A percentile compares a stretch with the other conserved stretches of the same genome.
phyloP scores from a whole-genome alignment of 306 rosid species.

The Carpinus viminea region DNA sequence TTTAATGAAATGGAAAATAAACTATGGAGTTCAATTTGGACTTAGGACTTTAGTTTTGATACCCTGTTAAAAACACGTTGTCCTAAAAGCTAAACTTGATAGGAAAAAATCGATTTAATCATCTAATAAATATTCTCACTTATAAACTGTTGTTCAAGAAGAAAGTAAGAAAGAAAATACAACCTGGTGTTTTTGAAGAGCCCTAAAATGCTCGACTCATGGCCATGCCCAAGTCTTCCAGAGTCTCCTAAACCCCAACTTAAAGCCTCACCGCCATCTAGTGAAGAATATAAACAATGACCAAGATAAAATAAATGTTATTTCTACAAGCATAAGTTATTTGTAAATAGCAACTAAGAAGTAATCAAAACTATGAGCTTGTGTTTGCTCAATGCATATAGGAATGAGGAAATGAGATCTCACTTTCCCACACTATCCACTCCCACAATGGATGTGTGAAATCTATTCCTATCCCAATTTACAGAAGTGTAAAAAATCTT shows the following conservation, averaged over 20 bases:
- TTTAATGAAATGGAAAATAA: too few species aligned
- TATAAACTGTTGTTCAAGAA: not conserved
- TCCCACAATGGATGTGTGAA: not conserved
- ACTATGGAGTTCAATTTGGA: too few species aligned
- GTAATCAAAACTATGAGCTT: not conserved
- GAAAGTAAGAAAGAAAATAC: not conserved
- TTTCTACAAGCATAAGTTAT: not conserved
- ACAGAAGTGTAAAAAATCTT: too few species aligned
- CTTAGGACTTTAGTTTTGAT: too few species aligned
- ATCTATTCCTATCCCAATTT: not conserved
- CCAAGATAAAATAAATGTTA: conserved; percentile 15
- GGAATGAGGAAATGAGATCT: not conserved
- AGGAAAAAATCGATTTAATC: too few species aligned
- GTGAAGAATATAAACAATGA: conserved; percentile 26
- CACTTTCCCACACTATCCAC: not conserved
- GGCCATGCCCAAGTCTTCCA: conserved; percentile 95
- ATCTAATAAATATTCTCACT: too few species aligned
- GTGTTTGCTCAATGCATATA: not conserved
- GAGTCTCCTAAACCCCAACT: conserved; percentile 94
- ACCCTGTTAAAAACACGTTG: too few species aligned
- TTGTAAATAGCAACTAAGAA: not conserved
- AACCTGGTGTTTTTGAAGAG: conserved; percentile 74
- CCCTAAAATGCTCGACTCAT: conserved; percentile 62
- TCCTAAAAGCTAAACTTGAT: too few species aligned
- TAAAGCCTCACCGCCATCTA: conserved; percentile 80